Percentiles rank a stretch among this genome's conserved stretches.
Evolutionary conservation across 2,329 filamentous ascomycete species (phyloP).

Genomic region (Pseudogymnoascus sp.): DNA sequence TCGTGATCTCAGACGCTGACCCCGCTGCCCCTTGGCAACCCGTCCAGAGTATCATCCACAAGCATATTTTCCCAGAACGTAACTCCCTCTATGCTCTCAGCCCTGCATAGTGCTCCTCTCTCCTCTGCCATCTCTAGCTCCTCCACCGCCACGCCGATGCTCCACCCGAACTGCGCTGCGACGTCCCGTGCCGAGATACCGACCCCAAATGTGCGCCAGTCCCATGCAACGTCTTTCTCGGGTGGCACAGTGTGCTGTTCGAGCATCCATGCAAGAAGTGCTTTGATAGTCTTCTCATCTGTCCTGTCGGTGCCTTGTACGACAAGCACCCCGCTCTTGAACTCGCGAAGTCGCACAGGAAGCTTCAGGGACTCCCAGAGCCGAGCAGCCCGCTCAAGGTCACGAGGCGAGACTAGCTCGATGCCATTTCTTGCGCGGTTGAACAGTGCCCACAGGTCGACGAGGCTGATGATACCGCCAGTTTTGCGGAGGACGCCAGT

Average conservation of each 20-base stretch:
- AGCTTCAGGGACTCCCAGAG: slow-evolving; percentile 84
- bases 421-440: slow-evolving; percentile 89
- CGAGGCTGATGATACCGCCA: slow-evolving; percentile 80
- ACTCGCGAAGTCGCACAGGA: slow-evolving; percentile 77
- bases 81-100: slow-evolving; percentile 83
- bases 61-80: slow-evolving; percentile 81
- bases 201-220: slow-evolving; percentile 69
- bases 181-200: slow-evolving; percentile 85
- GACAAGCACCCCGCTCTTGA: slow-evolving; percentile 90
- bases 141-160: slow-evolving; percentile 88
- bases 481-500: slow-evolving; percentile 69
- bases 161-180: slow-evolving; percentile 91
- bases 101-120: slow-evolving; percentile 74
- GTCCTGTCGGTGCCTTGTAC: slow-evolving; percentile 83
- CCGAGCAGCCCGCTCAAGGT: slow-evolving; percentile 82
- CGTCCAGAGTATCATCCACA: not conserved
- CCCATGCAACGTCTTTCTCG: slow-evolving; percentile 59
- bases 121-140: slow-evolving; percentile 98
- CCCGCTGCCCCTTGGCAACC: not conserved
- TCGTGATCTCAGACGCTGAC: not conserved
- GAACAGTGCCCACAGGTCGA: slow-evolving; percentile 91
- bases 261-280: slow-evolving; percentile 68
- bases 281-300: slow-evolving; percentile 78
- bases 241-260: slow-evolving; percentile 62
- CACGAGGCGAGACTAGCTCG: slow-evolving; percentile 82